A percentile compares a stretch with the other conserved stretches of the same genome.
These are phyloP conservation scores for Euphrasia confusa DNA, from an alignment of 257 asterid genomes.

Conservation along the genomic window DNA sequence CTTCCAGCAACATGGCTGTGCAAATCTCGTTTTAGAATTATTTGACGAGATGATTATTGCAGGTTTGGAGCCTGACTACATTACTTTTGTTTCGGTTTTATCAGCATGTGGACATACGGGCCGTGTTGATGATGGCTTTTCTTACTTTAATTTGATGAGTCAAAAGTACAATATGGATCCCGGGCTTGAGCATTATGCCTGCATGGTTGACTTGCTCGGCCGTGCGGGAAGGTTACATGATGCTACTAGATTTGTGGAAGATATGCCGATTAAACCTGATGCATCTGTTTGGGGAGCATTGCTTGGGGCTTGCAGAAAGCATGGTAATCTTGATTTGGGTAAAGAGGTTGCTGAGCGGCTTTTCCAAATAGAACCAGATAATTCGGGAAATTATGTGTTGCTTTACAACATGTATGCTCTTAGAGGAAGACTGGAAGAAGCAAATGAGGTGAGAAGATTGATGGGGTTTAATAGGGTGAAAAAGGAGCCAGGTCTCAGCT, in stretches of 20 bases:
- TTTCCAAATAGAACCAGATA: constrained; percentile 42
- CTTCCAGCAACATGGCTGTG: constrained; percentile 42
- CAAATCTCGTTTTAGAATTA: constrained; percentile 33
- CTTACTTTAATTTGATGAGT: constrained; percentile 36
- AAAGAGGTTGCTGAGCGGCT: constrained; percentile 39
- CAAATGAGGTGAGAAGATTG: constrained; percentile 42
- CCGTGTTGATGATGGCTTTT: constrained; percentile 36
- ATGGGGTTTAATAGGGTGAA: constrained; percentile 39
- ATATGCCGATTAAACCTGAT: constrained; percentile 44
- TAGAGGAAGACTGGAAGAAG: constrained; percentile 37
- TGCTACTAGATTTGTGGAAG: constrained; percentile 36
- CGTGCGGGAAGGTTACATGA: constrained; percentile 44
- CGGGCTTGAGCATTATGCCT: constrained; percentile 41
- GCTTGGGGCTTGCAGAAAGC: constrained; percentile 45
- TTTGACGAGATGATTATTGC: constrained; percentile 36
- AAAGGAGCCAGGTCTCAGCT: constrained; percentile 48
- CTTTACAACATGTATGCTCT: constrained; percentile 39
- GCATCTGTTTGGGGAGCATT: constrained; percentile 40
- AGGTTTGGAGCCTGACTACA: constrained; percentile 39
- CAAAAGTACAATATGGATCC: constrained; percentile 29
- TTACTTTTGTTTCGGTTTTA: constrained; percentile 42
- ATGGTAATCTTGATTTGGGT: constrained; percentile 40
- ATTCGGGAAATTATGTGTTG: constrained; percentile 47
- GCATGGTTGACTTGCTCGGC: constrained; percentile 55
- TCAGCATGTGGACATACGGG: constrained; percentile 53